Evolutionary conservation across 768 basidiomycete genomes (phyloP), one percentile per base, ranked within the genome.

Genomic region (Hericium alpestre): DNA sequence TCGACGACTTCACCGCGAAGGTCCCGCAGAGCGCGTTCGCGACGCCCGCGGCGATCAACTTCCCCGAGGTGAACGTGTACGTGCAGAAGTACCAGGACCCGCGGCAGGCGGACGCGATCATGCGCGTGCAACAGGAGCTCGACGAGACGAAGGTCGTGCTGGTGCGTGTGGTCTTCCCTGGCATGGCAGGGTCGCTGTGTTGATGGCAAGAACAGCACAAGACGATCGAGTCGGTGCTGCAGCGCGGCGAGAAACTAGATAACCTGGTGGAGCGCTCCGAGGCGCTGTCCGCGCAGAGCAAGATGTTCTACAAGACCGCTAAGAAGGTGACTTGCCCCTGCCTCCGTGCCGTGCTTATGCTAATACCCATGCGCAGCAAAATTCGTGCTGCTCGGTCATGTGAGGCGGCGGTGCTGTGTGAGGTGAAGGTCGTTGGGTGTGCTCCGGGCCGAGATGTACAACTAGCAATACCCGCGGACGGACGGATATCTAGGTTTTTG

Each of bases 291-390:
- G 75, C 82, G 15, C 91, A 93, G 73, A 91, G 84, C 73, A 97
- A 97, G 83, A 89, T 91, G 87, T 99, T 99, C 70, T 98, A 97
- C 77, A 96, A 97, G 86, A 96, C 94, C 8, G 93, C 95, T 2
- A 98, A 97, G 87, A 95, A 94, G 87, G 94, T 93, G 56, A 53
- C 79, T 65, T 3, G 11, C 18, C 52, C 32, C 18, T 18, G 4
- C 10, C 25, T 27, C 12, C 22, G n/a, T n/a, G n/a, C n/a, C n/a
- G n/a, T n/a, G 8, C 22, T 2, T 15, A 9, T 22, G 7, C 49
- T 51, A 37, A 51, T 25, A 8, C 15, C 13, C 10, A 37, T 37
- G 25, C 49, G 49, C 22, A 51, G 49, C 49, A 51, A 51, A 51
- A 51, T 13, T 51, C 49, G 8, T 51, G 49, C 27, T 51, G 49